Percentiles rank a stretch among this genome's conserved stretches.
Conservation (phyloP, 208 protist genomes). For the Crithidia mellificae region DNA sequence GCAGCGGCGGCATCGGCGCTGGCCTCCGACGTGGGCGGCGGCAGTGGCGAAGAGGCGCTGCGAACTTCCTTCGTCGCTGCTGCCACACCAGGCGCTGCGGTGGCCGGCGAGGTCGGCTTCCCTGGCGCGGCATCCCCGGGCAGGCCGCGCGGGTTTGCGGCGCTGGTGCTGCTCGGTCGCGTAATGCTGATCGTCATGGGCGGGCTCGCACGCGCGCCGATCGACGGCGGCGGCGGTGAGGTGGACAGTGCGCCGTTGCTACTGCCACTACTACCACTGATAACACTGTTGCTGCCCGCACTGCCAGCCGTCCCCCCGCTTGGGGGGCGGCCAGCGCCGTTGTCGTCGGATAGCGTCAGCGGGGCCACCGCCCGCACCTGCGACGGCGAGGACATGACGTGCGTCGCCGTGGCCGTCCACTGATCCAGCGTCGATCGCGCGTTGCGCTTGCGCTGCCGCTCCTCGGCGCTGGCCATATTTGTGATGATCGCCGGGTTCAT, state of each 20-base stretch:
- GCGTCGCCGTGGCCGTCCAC: conserved; percentile 22
- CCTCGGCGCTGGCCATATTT: conserved; percentile 40
- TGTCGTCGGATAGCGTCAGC: conserved; percentile 21
- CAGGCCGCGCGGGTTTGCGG: not conserved
- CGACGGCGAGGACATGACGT: conserved; percentile 18
- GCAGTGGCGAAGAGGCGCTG: not conserved
- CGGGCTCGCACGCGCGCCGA: conserved; percentile 2
- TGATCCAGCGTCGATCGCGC: conserved; percentile 27
- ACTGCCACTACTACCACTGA: too few relatives aligned
- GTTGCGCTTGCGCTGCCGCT: conserved; percentile 42
- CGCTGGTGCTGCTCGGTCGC: conserved; percentile 12
- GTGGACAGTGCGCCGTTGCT: not conserved
- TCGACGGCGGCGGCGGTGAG: conserved; percentile 8
- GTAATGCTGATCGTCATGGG: conserved; percentile 25
- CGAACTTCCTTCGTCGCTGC: not conserved
- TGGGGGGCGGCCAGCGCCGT: not conserved
- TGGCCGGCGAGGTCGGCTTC: not conserved
- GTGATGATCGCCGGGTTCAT: conserved; percentile 49
- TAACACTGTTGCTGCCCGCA: too few relatives aligned
- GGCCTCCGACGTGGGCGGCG: not conserved
- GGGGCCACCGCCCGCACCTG: conserved; percentile 11
- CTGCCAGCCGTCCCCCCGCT: too few relatives aligned
- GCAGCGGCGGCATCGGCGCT: not conserved
- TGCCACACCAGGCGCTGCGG: not conserved
- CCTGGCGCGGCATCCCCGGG: not conserved